Evolutionary conservation across 352 stramenopile species (phyloP).

Genomic region (Phytophthora cryptogea): DNA sequence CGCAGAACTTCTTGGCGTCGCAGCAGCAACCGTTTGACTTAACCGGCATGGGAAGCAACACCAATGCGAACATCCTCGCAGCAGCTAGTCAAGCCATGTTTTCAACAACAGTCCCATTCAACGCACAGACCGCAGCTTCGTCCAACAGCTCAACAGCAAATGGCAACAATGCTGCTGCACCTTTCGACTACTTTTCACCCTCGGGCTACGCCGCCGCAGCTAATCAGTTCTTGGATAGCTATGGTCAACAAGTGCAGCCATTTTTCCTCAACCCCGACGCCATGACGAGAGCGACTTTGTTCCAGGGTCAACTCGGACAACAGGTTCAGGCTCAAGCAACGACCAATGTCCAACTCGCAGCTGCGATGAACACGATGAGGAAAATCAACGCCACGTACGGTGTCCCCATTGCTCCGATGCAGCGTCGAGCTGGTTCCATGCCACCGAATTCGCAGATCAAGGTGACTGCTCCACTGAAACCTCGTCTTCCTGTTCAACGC

Average conservation of each 20-base stretch:
- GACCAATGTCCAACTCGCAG: constrained; percentile 44
- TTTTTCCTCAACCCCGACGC: constrained; percentile 56
- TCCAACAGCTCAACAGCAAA: not conserved
- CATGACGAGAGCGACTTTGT: constrained; percentile 35
- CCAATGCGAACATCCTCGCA: constrained; percentile 33
- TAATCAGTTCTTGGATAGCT: constrained; percentile 40
- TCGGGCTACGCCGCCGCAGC: constrained; percentile 44
- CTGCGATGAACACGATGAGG: constrained; percentile 52
- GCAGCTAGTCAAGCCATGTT: constrained; percentile 35
- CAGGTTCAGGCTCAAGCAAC: constrained; percentile 26
- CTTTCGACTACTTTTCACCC: constrained; percentile 67
- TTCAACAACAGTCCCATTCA: constrained; percentile 14
- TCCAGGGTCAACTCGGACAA: constrained; percentile 29
- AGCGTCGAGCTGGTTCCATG: constrained; percentile 32
- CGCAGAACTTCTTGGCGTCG: constrained; percentile 23
- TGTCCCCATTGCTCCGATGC: constrained; percentile 56
- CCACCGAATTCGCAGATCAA: constrained; percentile 31
- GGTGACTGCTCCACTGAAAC: constrained; percentile 44
- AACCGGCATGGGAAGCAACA: constrained; percentile 11
- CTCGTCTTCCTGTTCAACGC: constrained; percentile 39
- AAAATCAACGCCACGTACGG: constrained; percentile 59
- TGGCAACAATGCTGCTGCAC: constrained; percentile 6
- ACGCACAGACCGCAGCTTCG: not conserved
- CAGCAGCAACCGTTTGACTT: constrained; percentile 28
- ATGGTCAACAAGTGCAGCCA: constrained; percentile 38